These are phyloP conservation scores for Sarocladiaceae sp. DNA, from an alignment of 2,329 filamentous ascomycete species.

Conservation along the genomic window DNA sequence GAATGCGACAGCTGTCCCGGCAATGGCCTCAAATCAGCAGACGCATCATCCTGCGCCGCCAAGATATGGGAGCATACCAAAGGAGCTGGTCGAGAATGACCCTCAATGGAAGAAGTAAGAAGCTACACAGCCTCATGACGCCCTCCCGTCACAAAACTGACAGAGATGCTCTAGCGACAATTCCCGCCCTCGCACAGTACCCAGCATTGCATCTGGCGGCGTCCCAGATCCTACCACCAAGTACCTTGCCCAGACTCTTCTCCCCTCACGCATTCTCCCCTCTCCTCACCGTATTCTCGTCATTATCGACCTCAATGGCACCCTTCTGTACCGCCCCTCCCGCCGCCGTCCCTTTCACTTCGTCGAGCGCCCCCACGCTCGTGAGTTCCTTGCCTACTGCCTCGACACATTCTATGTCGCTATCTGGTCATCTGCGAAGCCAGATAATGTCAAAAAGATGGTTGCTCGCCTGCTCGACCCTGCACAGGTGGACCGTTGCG, in stretches of 20 bases:
- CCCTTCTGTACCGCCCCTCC: conserved; percentile 66
- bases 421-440: conserved; percentile 84
- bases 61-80: not conserved
- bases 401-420: conserved; percentile 71
- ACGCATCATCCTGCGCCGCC: not conserved
- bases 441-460: conserved; percentile 65
- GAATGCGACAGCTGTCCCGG: not conserved
- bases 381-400: conserved; percentile 65
- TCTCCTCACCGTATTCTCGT: conserved; percentile 63
- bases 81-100: not conserved
- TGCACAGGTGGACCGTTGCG: conserved; percentile 46
- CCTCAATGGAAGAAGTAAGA: conserved; percentile 4
- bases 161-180: not conserved
- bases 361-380: conserved; percentile 60
- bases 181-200: conserved; percentile 2
- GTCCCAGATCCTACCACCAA: conserved; percentile 52
- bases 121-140: not conserved
- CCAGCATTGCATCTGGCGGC: conserved; percentile 42
- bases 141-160: not conserved
- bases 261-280: conserved; percentile 26
- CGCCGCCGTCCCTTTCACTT: conserved; percentile 44
- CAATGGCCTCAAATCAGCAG: not conserved
- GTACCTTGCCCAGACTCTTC: conserved; percentile 54
- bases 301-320: conserved; percentile 90
- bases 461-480: conserved; percentile 56